Evolutionary conservation across 140 eudicot species (phyloP).

Genomic region (Flaveria floridana): DNA sequence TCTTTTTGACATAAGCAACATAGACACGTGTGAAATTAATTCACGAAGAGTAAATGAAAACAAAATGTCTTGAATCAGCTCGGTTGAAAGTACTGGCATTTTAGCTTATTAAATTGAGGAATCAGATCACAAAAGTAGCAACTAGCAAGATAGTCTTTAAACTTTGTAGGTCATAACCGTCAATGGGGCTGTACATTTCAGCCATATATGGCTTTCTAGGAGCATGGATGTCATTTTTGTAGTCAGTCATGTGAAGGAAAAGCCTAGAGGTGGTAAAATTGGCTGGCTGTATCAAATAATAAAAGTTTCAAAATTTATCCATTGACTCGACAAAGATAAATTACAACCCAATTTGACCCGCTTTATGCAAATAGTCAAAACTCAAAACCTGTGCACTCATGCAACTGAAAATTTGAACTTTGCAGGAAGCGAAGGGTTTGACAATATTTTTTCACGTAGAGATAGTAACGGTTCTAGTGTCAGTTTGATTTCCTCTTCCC

Average conservation of each 20-base stretch:
- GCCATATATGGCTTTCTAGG: not conserved
- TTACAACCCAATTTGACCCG: not conserved
- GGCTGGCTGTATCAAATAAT: not conserved
- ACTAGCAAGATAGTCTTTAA: too few relatives aligned
- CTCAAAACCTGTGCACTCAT: not conserved
- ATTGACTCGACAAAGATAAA: not conserved
- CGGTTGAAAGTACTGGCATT: too few relatives aligned
- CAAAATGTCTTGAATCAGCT: not conserved
- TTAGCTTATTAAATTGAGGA: not conserved
- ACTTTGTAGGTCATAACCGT: not conserved
- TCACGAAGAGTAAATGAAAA: not conserved
- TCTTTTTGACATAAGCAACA: not conserved
- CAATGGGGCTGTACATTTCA: not conserved
- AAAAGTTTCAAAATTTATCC: not conserved
- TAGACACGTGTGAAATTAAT: not conserved
- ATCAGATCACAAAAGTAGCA: not conserved
- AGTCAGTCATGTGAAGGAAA: not conserved
- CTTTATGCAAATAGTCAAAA: not conserved
- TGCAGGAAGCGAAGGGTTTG: constrained; percentile 82
- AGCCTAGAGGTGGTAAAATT: not conserved
- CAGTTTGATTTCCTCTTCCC: constrained; percentile 39
- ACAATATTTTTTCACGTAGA: constrained; percentile 53
- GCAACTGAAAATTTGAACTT: constrained; percentile 29
- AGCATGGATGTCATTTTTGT: not conserved
- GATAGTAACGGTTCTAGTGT: constrained; percentile 34